These are phyloP conservation scores for Phytophthora podocarpi DNA, from an alignment of 352 stramenopile genomes.

Conservation along the genomic window DNA sequence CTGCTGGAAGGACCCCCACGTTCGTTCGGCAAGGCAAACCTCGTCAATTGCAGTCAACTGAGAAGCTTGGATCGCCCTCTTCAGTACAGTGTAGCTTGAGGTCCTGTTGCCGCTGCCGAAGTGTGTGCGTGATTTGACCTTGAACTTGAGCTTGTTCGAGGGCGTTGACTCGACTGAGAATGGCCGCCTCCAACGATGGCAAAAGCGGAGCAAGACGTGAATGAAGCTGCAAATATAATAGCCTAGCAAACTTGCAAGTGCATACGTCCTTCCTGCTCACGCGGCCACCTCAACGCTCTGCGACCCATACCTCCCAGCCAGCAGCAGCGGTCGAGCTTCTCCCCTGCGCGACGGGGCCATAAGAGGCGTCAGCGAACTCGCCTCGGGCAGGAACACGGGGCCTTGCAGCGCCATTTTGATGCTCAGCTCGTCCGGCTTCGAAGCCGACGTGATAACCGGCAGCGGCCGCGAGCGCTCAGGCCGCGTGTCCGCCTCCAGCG, in stretches of 20 bases:
- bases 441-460: constrained; percentile 10
- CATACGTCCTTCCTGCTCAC: background rate
- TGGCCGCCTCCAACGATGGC: too few species aligned
- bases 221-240: constrained; percentile 5
- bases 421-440: constrained; percentile 11
- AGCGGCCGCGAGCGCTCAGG: constrained; percentile 3
- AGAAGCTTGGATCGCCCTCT: too few species aligned
- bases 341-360: background rate
- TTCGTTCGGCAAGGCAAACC: too few species aligned
- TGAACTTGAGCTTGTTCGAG: too few species aligned
- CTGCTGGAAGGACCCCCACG: too few species aligned
- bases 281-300: constrained; percentile 4
- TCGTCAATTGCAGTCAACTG: too few species aligned
- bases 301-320: constrained; percentile 6
- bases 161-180: too few species aligned
- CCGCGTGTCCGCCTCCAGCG: background rate
- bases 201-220: background rate
- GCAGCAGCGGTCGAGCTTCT: constrained; percentile 3
- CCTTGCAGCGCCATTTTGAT: constrained; percentile 9
- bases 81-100: too few species aligned
- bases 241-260: constrained; percentile 7
- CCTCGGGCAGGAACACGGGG: constrained; percentile 6
- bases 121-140: too few species aligned
- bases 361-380: constrained; percentile 14
- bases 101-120: too few species aligned